Evolutionary conservation across 495 filamentous ascomycete species (phyloP).

Genomic region (Sphaerosporella brunnea): DNA sequence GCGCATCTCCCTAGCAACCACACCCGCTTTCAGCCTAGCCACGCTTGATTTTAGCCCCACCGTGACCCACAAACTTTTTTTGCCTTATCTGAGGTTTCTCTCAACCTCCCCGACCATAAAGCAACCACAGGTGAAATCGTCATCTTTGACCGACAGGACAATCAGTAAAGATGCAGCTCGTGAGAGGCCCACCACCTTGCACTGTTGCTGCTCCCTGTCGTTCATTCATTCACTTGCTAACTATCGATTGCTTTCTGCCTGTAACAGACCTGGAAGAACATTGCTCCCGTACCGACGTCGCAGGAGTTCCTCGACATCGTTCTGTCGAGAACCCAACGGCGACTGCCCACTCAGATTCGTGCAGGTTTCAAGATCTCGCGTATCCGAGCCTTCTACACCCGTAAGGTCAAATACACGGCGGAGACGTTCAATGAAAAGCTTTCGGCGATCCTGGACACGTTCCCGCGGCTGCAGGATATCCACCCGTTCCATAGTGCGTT

Average conservation of each 20-base stretch:
- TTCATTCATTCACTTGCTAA: background rate
- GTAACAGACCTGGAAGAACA: conserved; percentile 39
- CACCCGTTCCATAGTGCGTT: conserved; percentile 91
- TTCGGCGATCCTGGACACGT: conserved; percentile 70
- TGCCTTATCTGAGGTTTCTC: background rate
- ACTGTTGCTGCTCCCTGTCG: background rate
- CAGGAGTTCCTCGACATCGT: conserved; percentile 97
- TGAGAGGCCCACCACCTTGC: background rate
- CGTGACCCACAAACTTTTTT: conserved; percentile 4
- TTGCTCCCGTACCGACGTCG: conserved; percentile 77
- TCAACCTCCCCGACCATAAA: background rate
- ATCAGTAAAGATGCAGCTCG: conserved; percentile 9
- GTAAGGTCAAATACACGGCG: conserved; percentile 98
- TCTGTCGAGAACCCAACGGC: conserved; percentile 80
- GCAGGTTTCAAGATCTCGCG: conserved; percentile 90
- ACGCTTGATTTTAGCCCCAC: background rate
- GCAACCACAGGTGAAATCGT: background rate
- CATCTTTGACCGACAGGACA: conserved; percentile 2
- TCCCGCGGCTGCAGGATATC: conserved; percentile 84
- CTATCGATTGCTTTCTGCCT: background rate
- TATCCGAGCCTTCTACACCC: conserved; percentile 89
- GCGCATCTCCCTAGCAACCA: too few relatives aligned
- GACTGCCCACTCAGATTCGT: conserved; percentile 88
- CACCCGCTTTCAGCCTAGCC: too few relatives aligned
- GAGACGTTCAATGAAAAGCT: conserved; percentile 95